Percentiles rank a stretch among this genome's conserved stretches.
phyloP scores from a whole-genome alignment of 345 rosid species.

The Excoecaria agallocha region DNA sequence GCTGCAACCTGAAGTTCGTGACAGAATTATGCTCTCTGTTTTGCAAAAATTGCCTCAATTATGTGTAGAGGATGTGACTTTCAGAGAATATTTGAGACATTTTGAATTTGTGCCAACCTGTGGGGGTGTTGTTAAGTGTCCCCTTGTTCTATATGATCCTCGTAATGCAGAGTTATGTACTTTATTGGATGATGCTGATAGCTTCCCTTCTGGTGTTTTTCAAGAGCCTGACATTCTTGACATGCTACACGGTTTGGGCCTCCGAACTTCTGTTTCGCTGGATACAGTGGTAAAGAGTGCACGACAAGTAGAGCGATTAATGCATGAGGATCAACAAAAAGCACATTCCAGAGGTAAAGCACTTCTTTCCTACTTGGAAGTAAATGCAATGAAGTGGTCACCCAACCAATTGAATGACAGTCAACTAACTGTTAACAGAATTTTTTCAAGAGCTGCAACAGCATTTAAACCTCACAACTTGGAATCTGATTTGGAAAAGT shows the following conservation, averaged over 20 bases:
- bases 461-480: conserved; percentile 75
- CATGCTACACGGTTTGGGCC: conserved; percentile 87
- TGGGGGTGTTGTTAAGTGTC: conserved; percentile 58
- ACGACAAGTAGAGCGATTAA: conserved; percentile 59
- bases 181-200: conserved; percentile 72
- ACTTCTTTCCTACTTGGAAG: conserved; percentile 84
- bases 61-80: conserved; percentile 66
- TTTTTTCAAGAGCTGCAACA: conserved; percentile 80
- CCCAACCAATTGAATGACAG: conserved; percentile 61
- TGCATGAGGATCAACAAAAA: conserved; percentile 65
- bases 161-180: conserved; percentile 82
- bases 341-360: conserved; percentile 76
- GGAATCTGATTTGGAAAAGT: conserved; percentile 73
- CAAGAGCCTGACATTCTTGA: conserved; percentile 66
- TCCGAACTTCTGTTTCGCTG: conserved; percentile 70
- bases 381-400: conserved; percentile 84
- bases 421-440: conserved; percentile 63
- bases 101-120: conserved; percentile 83
- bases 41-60: conserved; percentile 77
- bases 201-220: conserved; percentile 69
- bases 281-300: conserved; percentile 85
- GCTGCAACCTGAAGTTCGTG: conserved; percentile 73
- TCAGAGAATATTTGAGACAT: conserved; percentile 62
- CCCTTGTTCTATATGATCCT: conserved; percentile 75
- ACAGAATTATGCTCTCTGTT: conserved; percentile 70